phyloP scores from a whole-genome alignment of 225 moss, liverwort and hornwort species.

The Takakia lepidozioides region DNA sequence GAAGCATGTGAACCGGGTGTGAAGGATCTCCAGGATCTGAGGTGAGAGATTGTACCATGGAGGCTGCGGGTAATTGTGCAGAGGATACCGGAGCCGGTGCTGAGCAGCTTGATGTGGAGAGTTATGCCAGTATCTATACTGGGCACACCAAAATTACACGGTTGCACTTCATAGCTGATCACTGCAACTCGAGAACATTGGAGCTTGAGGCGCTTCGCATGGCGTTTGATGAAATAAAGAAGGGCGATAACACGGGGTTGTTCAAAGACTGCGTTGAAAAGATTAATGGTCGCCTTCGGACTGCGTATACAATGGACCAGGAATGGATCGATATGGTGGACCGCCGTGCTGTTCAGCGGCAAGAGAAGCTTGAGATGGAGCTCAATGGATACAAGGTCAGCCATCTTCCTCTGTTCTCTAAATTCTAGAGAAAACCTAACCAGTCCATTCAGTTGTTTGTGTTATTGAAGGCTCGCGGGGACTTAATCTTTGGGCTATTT shows the following conservation, averaged over 20 bases:
- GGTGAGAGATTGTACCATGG: no score
- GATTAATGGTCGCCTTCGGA: slow-evolving; percentile 71
- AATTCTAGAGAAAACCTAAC: no score
- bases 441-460: no score
- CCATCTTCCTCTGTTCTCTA: neutral
- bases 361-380: slow-evolving; percentile 95
- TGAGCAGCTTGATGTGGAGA: slow-evolving; percentile 94
- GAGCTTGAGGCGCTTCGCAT: slow-evolving; percentile 94
- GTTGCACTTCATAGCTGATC: slow-evolving; percentile 88
- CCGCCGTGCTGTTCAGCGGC: slow-evolving; percentile 71
- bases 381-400: slow-evolving; percentile 98
- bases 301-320: slow-evolving; percentile 61
- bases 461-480: no score
- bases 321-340: slow-evolving; percentile 91
- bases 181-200: slow-evolving; percentile 63
- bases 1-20: no score
- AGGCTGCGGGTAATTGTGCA: neutral
- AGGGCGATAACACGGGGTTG: slow-evolving; percentile 73
- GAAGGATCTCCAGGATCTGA: no score
- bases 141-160: slow-evolving; percentile 94
- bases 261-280: slow-evolving; percentile 92
- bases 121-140: slow-evolving; percentile 81
- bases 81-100: slow-evolving; percentile 32
- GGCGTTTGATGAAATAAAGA: slow-evolving; percentile 91
- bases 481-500: no score